These are phyloP conservation scores for Vitis hybrid DNA, from an alignment of 177 flowering plant species.

Conservation along the genomic window DNA sequence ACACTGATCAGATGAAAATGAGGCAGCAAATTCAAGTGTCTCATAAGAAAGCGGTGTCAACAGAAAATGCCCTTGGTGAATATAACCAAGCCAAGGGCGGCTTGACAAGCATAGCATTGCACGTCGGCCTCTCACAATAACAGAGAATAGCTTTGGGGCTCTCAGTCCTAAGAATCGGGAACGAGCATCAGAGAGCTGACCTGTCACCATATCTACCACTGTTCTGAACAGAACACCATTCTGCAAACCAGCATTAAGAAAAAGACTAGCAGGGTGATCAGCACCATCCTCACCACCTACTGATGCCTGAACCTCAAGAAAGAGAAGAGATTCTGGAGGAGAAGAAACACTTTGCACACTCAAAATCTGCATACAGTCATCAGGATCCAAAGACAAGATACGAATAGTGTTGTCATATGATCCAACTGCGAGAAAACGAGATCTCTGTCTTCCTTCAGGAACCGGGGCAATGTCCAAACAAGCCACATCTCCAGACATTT, in stretches of 20 bases:
- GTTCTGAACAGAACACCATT: constrained; percentile 94
- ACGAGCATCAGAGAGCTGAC: constrained; percentile 96
- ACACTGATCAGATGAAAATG: constrained; percentile 99
- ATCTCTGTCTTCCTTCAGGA: constrained; percentile 98
- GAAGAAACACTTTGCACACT: constrained; percentile 96
- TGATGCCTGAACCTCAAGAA: constrained; percentile 96
- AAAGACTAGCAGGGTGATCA: constrained; percentile 96
- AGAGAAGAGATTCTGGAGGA: constrained; percentile 94
- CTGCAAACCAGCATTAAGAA: constrained; percentile 93
- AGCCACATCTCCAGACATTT: constrained; percentile 98
- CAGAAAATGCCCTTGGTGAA: constrained; percentile 94
- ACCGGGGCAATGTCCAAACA: constrained; percentile 98
- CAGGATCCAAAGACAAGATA: constrained; percentile 92
- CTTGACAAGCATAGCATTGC: constrained; percentile 98
- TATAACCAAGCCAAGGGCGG: constrained; percentile 97
- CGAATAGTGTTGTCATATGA: constrained; percentile 95
- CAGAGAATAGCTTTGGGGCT: constrained; percentile 90
- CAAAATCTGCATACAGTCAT: constrained; percentile 92
- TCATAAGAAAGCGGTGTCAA: constrained; percentile 95
- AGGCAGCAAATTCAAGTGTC: constrained; percentile 94
- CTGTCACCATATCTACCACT: constrained; percentile 97
- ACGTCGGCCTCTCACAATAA: constrained; percentile 71
- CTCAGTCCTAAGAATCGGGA: constrained; percentile 92
- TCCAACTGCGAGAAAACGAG: constrained; percentile 97
- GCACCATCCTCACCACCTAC: constrained; percentile 97